Conservation (phyloP, 345 rosid species). For the Gossypium stocksii region DNA sequence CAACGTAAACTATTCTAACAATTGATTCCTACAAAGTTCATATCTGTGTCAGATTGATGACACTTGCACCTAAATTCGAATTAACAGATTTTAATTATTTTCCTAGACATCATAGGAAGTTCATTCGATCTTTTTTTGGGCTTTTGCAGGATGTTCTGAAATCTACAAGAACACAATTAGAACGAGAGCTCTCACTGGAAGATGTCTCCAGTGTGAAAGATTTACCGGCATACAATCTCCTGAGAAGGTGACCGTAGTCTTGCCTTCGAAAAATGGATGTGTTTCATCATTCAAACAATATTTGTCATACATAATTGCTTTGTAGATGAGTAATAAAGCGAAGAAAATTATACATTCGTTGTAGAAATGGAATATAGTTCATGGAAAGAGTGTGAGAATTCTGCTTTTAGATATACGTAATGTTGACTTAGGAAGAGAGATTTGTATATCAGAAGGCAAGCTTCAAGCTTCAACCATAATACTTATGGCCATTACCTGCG, state of each 20-base stretch:
- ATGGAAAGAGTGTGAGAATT: too few species aligned
- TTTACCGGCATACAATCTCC: slow-evolving; percentile 62
- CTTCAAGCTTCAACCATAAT: not conserved
- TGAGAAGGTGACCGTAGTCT: slow-evolving; percentile 32
- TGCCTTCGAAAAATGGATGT: not conserved
- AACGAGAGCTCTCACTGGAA: slow-evolving; percentile 71
- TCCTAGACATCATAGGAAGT: too few species aligned
- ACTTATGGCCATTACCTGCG: not conserved
- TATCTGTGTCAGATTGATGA: not conserved
- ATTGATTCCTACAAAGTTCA: not conserved
- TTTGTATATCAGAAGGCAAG: not conserved
- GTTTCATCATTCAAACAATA: not conserved
- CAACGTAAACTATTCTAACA: slow-evolving; percentile 44
- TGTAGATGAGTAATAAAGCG: not conserved
- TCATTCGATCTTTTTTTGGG: not conserved
- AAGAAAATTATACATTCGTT: not conserved
- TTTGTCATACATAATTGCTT: not conserved
- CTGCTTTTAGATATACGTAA: not conserved
- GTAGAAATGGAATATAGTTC: not conserved
- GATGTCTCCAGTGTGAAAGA: slow-evolving; percentile 64
- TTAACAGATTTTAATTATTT: too few species aligned
- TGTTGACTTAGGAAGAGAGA: not conserved
- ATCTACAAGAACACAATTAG: slow-evolving; percentile 72
- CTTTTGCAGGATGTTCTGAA: slow-evolving; percentile 77
- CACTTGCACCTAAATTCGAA: not conserved